phyloP scores from a whole-genome alignment of 2,329 filamentous ascomycete genomes.

The Colletotrichum melonis region DNA sequence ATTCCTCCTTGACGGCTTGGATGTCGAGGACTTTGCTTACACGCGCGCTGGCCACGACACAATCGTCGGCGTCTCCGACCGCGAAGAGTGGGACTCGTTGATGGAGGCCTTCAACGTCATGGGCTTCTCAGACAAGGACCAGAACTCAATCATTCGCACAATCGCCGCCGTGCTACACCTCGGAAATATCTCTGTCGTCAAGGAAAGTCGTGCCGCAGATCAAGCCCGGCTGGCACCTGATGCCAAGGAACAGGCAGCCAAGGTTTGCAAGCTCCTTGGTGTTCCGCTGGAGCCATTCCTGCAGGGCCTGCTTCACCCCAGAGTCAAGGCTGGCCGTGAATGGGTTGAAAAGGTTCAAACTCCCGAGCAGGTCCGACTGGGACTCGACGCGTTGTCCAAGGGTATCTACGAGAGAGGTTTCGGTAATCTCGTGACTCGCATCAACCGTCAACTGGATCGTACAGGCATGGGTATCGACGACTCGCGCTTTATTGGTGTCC shows the following conservation, averaged over 20 bases:
- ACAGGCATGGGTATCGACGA: conserved; percentile 83
- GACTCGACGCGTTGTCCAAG: conserved; percentile 92
- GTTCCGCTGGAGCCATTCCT: conserved; percentile 88
- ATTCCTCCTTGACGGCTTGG: conserved; percentile 79
- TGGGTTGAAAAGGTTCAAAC: conserved; percentile 99
- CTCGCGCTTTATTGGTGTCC: conserved; percentile 94
- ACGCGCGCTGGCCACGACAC: conserved; percentile 91
- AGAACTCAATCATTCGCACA: conserved; percentile 84
- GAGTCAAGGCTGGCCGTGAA: conserved; percentile 93
- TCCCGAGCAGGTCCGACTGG: conserved; percentile 91
- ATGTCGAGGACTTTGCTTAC: conserved; percentile 90
- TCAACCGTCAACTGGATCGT: conserved; percentile 93
- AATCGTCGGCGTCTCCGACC: conserved; percentile 90
- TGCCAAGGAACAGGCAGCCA: conserved; percentile 78
- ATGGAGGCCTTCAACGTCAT: conserved; percentile 95
- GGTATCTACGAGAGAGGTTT: conserved; percentile 98
- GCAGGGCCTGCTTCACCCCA: conserved; percentile 89
- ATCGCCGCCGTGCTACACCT: conserved; percentile 93
- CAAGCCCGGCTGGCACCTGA: conserved; percentile 87
- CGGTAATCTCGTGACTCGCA: conserved; percentile 89
- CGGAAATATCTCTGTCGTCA: conserved; percentile 89
- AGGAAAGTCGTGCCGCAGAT: conserved; percentile 90
- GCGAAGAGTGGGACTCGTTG: conserved; percentile 88
- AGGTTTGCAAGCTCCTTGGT: conserved; percentile 85
- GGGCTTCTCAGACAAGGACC: conserved; percentile 89